A percentile compares a stretch with the other conserved stretches of the same genome.
Evolutionary conservation across 768 basidiomycete genomes (phyloP).

Genomic region (Boletellus emodensis): DNA sequence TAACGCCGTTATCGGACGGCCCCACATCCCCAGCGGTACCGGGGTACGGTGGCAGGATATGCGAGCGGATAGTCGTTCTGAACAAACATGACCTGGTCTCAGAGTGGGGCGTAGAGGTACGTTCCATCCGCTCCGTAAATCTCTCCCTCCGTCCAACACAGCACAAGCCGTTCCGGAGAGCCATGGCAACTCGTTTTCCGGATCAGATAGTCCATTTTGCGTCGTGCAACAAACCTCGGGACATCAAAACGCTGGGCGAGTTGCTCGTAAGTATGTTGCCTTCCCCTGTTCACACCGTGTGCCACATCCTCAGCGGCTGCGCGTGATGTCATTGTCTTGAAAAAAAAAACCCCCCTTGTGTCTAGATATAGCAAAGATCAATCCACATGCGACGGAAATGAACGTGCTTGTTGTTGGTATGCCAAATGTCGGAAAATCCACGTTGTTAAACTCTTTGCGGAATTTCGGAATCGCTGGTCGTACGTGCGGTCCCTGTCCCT

Average conservation of each 20-base stretch:
- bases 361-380: conserved; percentile 63
- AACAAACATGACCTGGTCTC: conserved; percentile 93
- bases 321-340: neutral
- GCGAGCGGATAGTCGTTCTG: conserved; percentile 86
- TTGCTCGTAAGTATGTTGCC: conserved; percentile 68
- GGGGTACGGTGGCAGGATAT: conserved; percentile 37
- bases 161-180: conserved; percentile 64
- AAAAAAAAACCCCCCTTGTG: neutral
- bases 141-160: conserved; percentile 10
- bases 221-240: conserved; percentile 63
- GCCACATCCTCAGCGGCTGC: neutral
- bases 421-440: conserved; percentile 99
- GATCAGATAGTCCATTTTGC: conserved; percentile 67
- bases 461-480: conserved; percentile 84
- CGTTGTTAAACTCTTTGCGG: conserved; percentile 84
- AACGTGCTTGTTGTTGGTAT: conserved; percentile 95
- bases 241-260: conserved; percentile 61
- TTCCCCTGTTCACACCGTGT: neutral
- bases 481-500: conserved; percentile 36
- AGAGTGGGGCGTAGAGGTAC: conserved; percentile 81
- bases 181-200: conserved; percentile 68
- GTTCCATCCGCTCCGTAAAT: conserved; percentile 8
- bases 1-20: conserved; percentile 33
- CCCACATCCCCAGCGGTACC: conserved; percentile 3
- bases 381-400: conserved; percentile 68